Evolutionary conservation across 23 red algal genomes (phyloP), one percentile per base, ranked within the genome.

Genomic region (Chondrus crispus): DNA sequence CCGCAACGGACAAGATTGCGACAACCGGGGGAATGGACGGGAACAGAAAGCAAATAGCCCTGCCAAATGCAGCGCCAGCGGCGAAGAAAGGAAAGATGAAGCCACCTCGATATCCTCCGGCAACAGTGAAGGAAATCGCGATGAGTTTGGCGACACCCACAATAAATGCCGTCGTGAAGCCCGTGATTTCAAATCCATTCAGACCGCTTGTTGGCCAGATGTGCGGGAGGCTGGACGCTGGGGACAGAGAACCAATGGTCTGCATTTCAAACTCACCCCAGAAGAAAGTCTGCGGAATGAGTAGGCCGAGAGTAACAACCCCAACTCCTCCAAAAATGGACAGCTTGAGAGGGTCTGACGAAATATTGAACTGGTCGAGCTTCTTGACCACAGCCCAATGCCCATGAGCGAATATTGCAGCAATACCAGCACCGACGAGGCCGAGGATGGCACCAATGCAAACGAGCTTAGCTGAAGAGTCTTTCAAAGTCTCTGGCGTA

Each of bases 231-330:
- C 46, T 82, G 1, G 84, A 41, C 2, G 90, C 78, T 30, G 87
- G 85, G 6, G 78, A 74, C 36, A 93, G 62, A 4, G 91, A 94
- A 33, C 87, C 92, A 8, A 97, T 91, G 1, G 91, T 91, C 53
- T 94, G 83, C 71, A 97, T 91, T 74, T 97, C 95, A 74, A 87
- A 91, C 46, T 97, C 95, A 46, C 95, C 95, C 95, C 95, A 88
- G 77, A 83, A 82, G 44, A 90, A 46, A 2, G 82, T 92, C 36
- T 97, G 95, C 58, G 95, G 95, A 49, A 97, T 46, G 11, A 97
- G 47, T 9, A 97, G 42, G 18, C 88, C 95, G 42, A 92, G 62
- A 80, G 87, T 55, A 18, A 63, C 43, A 28, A 94, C 92, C 29
- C 74, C 77, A 24, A 76, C 36, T 29, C 93, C 93, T 39, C 93